Evolutionary conservation across 129 eudicot genomes (phyloP).

Genomic region (Tagetes patula): DNA sequence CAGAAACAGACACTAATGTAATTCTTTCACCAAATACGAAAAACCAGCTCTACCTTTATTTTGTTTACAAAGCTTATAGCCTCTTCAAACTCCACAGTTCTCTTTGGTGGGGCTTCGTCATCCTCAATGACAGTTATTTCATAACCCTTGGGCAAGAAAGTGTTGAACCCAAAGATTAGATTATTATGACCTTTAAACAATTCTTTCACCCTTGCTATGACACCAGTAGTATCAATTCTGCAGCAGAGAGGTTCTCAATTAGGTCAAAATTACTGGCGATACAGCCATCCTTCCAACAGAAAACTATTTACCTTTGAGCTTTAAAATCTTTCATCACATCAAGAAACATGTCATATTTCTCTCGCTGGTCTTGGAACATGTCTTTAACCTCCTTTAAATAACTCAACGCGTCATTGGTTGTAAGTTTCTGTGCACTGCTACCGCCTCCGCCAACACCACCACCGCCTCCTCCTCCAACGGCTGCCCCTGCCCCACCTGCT

Average conservation of each 20-base stretch:
- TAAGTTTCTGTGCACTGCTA: slow-evolving; percentile 68
- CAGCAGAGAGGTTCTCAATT: slow-evolving; percentile 25
- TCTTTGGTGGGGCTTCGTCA: slow-evolving; percentile 78
- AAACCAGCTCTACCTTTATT: slow-evolving; percentile 60
- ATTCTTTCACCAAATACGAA: slow-evolving; percentile 15
- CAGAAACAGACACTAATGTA: not conserved
- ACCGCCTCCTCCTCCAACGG: slow-evolving; percentile 42
- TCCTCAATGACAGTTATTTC: slow-evolving; percentile 86
- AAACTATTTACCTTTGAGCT: slow-evolving; percentile 72
- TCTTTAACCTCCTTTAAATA: slow-evolving; percentile 96
- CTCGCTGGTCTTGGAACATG: slow-evolving; percentile 86
- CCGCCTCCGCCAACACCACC: slow-evolving; percentile 39
- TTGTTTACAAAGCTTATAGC: slow-evolving; percentile 96
- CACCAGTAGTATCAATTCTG: slow-evolving; percentile 97
- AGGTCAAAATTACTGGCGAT: not conserved
- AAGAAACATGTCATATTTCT: slow-evolving; percentile 80
- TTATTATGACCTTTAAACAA: slow-evolving; percentile 89
- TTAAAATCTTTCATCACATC: slow-evolving; percentile 91
- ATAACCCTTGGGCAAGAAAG: slow-evolving; percentile 93
- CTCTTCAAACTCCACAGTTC: slow-evolving; percentile 87
- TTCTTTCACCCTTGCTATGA: slow-evolving; percentile 91
- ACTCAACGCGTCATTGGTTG: slow-evolving; percentile 84
- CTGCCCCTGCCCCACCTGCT: slow-evolving; percentile 47
- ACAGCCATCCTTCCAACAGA: not conserved
- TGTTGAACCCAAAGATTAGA: slow-evolving; percentile 84